Evolutionary conservation across 2,329 filamentous ascomycete species (phyloP).

Genomic region (Alternaria burnsii): DNA sequence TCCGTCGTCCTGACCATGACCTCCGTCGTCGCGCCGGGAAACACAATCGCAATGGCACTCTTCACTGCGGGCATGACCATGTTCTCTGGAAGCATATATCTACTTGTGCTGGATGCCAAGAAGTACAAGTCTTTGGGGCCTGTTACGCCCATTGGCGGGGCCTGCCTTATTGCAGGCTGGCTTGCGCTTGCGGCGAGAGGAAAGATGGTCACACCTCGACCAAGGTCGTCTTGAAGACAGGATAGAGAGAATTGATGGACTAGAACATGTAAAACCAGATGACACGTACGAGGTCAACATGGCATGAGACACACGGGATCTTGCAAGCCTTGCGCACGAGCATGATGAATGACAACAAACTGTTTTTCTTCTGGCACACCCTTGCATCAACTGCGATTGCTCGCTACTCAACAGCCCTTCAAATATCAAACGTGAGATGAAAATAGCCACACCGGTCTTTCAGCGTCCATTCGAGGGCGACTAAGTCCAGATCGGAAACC

Average conservation of each 20-base stretch:
- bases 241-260: not conserved
- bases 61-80: constrained; percentile 72
- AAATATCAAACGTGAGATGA: not conserved
- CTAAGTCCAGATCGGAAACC: not conserved
- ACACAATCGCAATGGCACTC: constrained; percentile 65
- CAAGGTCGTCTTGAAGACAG: constrained; percentile 2
- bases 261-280: not conserved
- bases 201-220: constrained; percentile 8
- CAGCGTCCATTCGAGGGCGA: not conserved
- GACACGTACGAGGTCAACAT: not conserved
- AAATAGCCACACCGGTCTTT: not conserved
- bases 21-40: constrained; percentile 60
- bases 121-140: constrained; percentile 68
- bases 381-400: not conserved
- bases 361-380: not conserved
- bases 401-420: not conserved
- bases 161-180: constrained; percentile 73
- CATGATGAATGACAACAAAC: not conserved
- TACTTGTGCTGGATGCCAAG: constrained; percentile 68
- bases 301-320: not conserved
- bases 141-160: constrained; percentile 70
- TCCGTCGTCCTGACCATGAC: constrained; percentile 67
- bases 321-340: not conserved
- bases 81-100: constrained; percentile 73
- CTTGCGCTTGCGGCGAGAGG: constrained; percentile 56